Evolutionary conservation across 2,329 filamentous ascomycete species (phyloP).

Genomic region (Cercospora sp.): DNA sequence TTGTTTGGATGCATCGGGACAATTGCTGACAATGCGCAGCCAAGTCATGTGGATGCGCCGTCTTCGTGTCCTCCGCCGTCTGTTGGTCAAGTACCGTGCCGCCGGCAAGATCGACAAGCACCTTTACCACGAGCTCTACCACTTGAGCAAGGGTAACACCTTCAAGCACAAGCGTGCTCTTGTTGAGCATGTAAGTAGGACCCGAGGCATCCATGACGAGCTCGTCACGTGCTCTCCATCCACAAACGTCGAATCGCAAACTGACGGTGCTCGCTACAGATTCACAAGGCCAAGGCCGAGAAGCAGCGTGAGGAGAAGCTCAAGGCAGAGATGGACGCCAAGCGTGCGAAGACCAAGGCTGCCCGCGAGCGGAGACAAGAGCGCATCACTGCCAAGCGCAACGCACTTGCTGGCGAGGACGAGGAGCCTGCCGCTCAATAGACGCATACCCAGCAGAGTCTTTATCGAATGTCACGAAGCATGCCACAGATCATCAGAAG

Average conservation of each 20-base stretch:
- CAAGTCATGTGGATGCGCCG: slow-evolving; percentile 99
- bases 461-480: slow-evolving; percentile 24
- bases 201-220: slow-evolving; percentile 36
- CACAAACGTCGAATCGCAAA: slow-evolving; percentile 12
- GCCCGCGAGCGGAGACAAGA: slow-evolving; percentile 97
- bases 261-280: slow-evolving; percentile 57
- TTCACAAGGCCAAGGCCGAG: slow-evolving; percentile 99
- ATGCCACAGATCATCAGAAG: slow-evolving; percentile 26
- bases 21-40: slow-evolving; percentile 54
- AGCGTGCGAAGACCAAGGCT: slow-evolving; percentile 99
- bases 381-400: slow-evolving; percentile 87
- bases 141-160: slow-evolving; percentile 99
- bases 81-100: slow-evolving; percentile 99
- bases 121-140: slow-evolving; percentile 99
- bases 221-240: slow-evolving; percentile 31
- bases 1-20: background rate
- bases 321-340: slow-evolving; percentile 99
- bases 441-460: slow-evolving; percentile 20
- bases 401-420: slow-evolving; percentile 74
- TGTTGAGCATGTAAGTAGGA: slow-evolving; percentile 93
- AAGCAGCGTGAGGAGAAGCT: slow-evolving; percentile 92
- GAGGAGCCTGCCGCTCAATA: slow-evolving; percentile 30
- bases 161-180: slow-evolving; percentile 99
- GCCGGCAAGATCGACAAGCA: slow-evolving; percentile 99
- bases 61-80: slow-evolving; percentile 96